These are phyloP conservation scores for Ustilago lituana DNA, from an alignment of 1,284 basidiomycete species.

Conservation along the genomic window DNA sequence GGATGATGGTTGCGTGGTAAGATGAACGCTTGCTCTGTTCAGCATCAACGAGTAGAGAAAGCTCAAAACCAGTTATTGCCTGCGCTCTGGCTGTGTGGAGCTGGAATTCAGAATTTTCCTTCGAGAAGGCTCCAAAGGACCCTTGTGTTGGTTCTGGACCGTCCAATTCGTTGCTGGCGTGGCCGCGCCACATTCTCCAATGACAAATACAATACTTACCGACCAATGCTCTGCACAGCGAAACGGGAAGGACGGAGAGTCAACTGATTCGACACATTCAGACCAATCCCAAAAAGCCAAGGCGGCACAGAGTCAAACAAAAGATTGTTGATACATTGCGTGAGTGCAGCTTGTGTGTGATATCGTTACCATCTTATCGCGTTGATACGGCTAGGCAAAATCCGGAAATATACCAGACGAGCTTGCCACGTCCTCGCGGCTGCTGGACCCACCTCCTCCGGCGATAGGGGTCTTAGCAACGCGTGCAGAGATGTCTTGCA, in stretches of 20 bases:
- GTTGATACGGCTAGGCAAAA: not conserved
- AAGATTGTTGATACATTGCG: too few relatives aligned
- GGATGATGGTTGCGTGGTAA: too few relatives aligned
- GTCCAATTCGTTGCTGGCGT: not conserved
- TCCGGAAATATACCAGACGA: conserved; percentile 3
- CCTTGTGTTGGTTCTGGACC: conserved; percentile 5
- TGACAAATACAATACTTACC: too few relatives aligned
- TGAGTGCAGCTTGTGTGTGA: too few relatives aligned
- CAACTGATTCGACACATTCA: too few relatives aligned
- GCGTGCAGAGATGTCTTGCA: conserved; percentile 37
- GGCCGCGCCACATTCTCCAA: too few relatives aligned
- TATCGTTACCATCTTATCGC: too few relatives aligned
- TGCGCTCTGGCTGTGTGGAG: not conserved
- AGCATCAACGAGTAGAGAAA: not conserved
- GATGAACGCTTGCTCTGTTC: too few relatives aligned
- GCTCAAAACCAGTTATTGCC: not conserved
- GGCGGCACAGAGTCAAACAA: too few relatives aligned
- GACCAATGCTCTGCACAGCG: too few relatives aligned
- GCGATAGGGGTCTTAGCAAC: conserved; percentile 17
- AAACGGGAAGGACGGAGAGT: too few relatives aligned
- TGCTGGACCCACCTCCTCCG: conserved; percentile 4
- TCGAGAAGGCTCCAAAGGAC: conserved; percentile 22
- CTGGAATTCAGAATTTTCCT: conserved; percentile 8
- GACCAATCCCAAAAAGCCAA: too few relatives aligned
- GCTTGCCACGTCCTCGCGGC: conserved; percentile 6